Percentiles rank a stretch among this genome's conserved stretches.
Conservation (phyloP, 805 yeast species). For the Lipomyces japonicus region DNA sequence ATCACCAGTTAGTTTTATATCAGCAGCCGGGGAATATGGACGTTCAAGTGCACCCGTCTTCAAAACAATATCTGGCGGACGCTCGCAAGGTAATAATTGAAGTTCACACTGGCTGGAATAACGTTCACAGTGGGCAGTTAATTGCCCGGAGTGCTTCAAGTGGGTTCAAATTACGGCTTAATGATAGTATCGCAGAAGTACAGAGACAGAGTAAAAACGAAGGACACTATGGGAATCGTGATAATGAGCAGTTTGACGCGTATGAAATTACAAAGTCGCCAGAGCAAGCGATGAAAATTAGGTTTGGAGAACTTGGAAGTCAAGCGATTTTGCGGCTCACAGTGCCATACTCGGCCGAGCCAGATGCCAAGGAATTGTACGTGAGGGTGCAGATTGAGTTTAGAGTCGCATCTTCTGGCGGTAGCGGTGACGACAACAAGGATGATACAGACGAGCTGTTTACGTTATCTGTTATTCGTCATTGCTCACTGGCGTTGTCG, state of each 20-base stretch:
- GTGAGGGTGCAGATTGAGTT: slow-evolving; percentile 31
- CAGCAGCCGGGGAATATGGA: slow-evolving; percentile 26
- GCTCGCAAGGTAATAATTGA: slow-evolving; percentile 12
- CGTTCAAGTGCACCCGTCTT: slow-evolving; percentile 11
- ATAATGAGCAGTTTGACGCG: background rate
- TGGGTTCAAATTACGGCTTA: slow-evolving; percentile 11
- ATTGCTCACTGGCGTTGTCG: slow-evolving; percentile 41
- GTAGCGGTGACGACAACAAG: too few relatives aligned
- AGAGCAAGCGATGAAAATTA: slow-evolving; percentile 1
- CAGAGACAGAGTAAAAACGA: background rate
- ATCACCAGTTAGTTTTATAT: slow-evolving; percentile 5
- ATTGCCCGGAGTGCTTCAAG: slow-evolving; percentile 20
- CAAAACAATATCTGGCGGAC: slow-evolving; percentile 11
- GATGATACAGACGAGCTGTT: slow-evolving; percentile 28
- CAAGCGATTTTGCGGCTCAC: slow-evolving; percentile 21
- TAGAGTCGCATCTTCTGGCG: background rate
- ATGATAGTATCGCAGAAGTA: slow-evolving; percentile 5
- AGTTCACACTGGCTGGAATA: slow-evolving; percentile 27
- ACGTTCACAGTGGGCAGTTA: slow-evolving; percentile 8
- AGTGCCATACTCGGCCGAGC: slow-evolving; percentile 35
- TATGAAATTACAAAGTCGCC: slow-evolving; percentile 1
- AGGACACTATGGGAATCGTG: background rate
- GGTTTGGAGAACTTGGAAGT: slow-evolving; percentile 5
- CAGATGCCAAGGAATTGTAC: slow-evolving; percentile 25
- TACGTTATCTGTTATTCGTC: slow-evolving; percentile 25